Percentiles rank a stretch among this genome's conserved stretches.
These are phyloP conservation scores for Blastomyces parvus DNA, from an alignment of 2,329 filamentous ascomycete genomes.

Conservation along the genomic window DNA sequence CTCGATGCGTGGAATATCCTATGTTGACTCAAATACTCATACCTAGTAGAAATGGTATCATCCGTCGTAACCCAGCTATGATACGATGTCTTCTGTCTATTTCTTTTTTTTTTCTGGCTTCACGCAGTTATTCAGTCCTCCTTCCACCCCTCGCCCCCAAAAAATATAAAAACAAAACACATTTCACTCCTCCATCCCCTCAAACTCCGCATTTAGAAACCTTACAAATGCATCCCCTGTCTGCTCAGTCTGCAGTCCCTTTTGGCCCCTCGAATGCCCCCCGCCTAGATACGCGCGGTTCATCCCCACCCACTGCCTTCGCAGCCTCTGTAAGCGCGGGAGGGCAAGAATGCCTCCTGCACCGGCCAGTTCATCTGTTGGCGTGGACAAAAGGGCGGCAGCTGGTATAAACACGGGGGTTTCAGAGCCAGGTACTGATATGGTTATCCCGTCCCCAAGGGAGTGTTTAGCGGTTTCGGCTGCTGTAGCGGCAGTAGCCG, in stretches of 20 bases:
- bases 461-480: background rate
- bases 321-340: constrained; percentile 35
- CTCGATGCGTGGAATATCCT: background rate
- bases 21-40: background rate
- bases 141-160: background rate
- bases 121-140: background rate
- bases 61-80: background rate
- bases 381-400: constrained; percentile 28
- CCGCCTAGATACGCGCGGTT: constrained; percentile 34
- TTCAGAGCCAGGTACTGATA: constrained; percentile 26
- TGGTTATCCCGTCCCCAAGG: constrained; percentile 24
- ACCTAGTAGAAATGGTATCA: background rate
- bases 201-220: constrained; percentile 38
- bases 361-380: constrained; percentile 36
- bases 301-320: constrained; percentile 40
- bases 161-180: background rate
- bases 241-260: constrained; percentile 27
- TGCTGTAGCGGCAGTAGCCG: constrained; percentile 13
- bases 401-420: constrained; percentile 30
- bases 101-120: background rate
- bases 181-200: constrained; percentile 18
- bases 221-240: constrained; percentile 38
- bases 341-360: constrained; percentile 34
- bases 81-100: background rate
- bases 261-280: constrained; percentile 28